phyloP scores from a whole-genome alignment of 768 basidiomycete genomes.

The Lactarius evosmus region DNA sequence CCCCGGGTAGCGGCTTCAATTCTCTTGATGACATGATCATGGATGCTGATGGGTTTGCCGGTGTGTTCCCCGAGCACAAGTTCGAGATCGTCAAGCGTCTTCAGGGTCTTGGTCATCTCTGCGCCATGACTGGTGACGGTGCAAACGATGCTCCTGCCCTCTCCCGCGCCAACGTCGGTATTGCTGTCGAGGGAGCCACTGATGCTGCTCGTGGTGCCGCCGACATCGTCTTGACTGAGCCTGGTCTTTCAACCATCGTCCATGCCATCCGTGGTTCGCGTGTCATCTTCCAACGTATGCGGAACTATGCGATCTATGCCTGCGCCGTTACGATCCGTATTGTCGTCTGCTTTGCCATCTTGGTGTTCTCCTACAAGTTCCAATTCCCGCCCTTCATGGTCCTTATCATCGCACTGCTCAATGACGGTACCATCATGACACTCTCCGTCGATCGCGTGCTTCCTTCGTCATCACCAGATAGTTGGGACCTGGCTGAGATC shows the following conservation, averaged over 20 bases:
- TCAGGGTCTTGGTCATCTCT: slow-evolving; percentile 91
- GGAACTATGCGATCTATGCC: slow-evolving; percentile 97
- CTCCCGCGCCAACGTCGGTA: slow-evolving; percentile 98
- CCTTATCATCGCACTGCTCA: slow-evolving; percentile 93
- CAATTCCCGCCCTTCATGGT: slow-evolving; percentile 99
- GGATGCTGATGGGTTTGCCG: slow-evolving; percentile 98
- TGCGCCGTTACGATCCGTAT: slow-evolving; percentile 98
- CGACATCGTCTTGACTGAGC: slow-evolving; percentile 96
- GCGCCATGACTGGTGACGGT: slow-evolving; percentile 99
- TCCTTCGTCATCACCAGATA: slow-evolving; percentile 88
- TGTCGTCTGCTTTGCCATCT: slow-evolving; percentile 93
- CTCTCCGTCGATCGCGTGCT: slow-evolving; percentile 93
- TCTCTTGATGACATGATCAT: slow-evolving; percentile 97
- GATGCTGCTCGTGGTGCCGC: slow-evolving; percentile 98
- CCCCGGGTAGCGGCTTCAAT: slow-evolving; percentile 77
- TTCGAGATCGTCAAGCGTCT: slow-evolving; percentile 99
- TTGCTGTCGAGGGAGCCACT: slow-evolving; percentile 98
- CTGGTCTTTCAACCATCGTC: slow-evolving; percentile 98
- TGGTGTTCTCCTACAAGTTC: slow-evolving; percentile 94
- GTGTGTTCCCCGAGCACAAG: slow-evolving; percentile 99
- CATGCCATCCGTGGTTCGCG: slow-evolving; percentile 98
- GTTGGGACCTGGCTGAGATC: slow-evolving; percentile 95
- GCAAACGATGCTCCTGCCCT: slow-evolving; percentile 98
- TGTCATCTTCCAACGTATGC: slow-evolving; percentile 99
- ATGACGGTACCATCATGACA: slow-evolving; percentile 99